Conservation (phyloP, 148 eudicot species). For the Diospyros kaki region DNA sequence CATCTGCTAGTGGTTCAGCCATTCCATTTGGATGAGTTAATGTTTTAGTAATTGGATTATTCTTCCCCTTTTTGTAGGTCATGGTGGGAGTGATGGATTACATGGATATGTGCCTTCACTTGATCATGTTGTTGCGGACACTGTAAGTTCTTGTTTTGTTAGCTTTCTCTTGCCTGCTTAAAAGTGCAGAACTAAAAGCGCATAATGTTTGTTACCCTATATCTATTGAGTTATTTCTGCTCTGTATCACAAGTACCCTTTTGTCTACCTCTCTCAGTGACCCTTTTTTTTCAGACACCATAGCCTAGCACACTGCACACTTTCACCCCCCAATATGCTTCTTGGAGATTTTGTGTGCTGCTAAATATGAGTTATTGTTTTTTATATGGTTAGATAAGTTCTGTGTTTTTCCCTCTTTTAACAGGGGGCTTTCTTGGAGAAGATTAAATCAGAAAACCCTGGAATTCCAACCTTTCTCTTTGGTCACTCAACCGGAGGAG, state of each 20-base stretch:
- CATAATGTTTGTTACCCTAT: neutral
- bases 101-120: slow-evolving; percentile 97
- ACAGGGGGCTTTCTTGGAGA: slow-evolving; percentile 74
- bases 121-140: slow-evolving; percentile 85
- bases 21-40: neutral
- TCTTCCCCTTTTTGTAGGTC: slow-evolving; percentile 44
- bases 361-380: neutral
- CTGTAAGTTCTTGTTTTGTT: slow-evolving; percentile 42
- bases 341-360: slow-evolving; percentile 7
- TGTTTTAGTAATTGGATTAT: neutral
- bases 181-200: too few species aligned
- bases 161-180: neutral
- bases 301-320: neutral
- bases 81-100: slow-evolving; percentile 95
- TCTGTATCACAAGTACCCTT: neutral
- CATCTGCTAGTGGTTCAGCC: too few species aligned
- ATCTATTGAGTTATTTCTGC: neutral
- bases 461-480: slow-evolving; percentile 77
- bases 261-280: neutral
- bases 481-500: slow-evolving; percentile 98
- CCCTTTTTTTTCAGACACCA: neutral
- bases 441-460: slow-evolving; percentile 60
- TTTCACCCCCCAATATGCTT: slow-evolving; percentile 1
- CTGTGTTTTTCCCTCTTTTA: neutral
- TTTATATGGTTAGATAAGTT: slow-evolving; percentile 11